phyloP scores from a whole-genome alignment of 1,284 basidiomycete genomes.

The Coniophora puteana region DNA sequence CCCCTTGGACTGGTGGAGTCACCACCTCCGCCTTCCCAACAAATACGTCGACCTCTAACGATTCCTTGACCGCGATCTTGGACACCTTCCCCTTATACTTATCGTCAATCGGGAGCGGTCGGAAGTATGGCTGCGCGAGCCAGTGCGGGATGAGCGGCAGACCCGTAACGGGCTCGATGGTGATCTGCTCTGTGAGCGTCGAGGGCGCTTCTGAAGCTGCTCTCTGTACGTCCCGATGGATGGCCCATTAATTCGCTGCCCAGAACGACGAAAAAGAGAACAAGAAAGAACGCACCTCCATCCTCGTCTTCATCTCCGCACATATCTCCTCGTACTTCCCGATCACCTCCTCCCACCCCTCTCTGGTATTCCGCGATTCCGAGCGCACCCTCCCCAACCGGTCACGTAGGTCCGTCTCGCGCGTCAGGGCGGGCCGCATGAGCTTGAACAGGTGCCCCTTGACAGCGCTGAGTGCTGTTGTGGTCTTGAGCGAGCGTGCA shows the following conservation, averaged over 20 bases:
- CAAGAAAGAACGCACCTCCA: constrained; percentile 49
- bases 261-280: background rate
- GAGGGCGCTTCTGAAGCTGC: constrained; percentile 30
- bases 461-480: constrained; percentile 72
- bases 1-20: too few relatives aligned
- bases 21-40: too few relatives aligned
- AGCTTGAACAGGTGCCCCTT: constrained; percentile 95
- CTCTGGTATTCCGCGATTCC: constrained; percentile 31
- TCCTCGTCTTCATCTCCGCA: constrained; percentile 59
- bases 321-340: constrained; percentile 56
- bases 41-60: too few relatives aligned
- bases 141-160: constrained; percentile 73
- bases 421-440: constrained; percentile 72
- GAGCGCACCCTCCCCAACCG: constrained; percentile 52
- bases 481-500: constrained; percentile 68
- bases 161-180: constrained; percentile 47
- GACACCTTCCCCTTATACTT: too few relatives aligned
- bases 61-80: too few relatives aligned
- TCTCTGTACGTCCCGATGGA: constrained; percentile 41
- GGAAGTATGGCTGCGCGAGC: constrained; percentile 85
- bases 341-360: constrained; percentile 37
- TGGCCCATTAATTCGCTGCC: background rate
- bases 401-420: constrained; percentile 73
- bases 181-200: constrained; percentile 42
- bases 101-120: too few relatives aligned